phyloP scores from a whole-genome alignment of 2,329 filamentous ascomycete species.

The Talaromyces sp. region DNA sequence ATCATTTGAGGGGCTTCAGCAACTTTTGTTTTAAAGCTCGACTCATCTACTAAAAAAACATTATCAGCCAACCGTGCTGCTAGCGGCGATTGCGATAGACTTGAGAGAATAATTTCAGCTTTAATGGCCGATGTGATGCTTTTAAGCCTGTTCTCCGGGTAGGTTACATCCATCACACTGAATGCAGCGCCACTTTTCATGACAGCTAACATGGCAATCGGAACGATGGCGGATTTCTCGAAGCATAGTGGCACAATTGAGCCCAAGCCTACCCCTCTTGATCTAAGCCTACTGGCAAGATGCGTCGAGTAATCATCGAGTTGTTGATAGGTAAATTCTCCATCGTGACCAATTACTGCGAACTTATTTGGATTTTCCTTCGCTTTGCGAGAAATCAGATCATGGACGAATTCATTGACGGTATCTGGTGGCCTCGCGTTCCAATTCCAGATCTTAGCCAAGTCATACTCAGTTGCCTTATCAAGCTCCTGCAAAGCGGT shows the following conservation, averaged over 20 bases:
- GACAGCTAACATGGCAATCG: slow-evolving; percentile 11
- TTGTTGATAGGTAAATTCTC: slow-evolving; percentile 4
- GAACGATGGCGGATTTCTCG: slow-evolving; percentile 9
- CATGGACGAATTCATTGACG: slow-evolving; percentile 9
- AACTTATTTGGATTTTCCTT: background rate
- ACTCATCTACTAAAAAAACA: background rate
- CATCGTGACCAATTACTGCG: background rate
- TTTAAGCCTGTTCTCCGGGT: background rate
- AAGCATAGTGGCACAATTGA: slow-evolving; percentile 11
- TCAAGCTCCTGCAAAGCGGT: background rate
- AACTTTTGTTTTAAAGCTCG: background rate
- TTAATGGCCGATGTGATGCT: background rate
- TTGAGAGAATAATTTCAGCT: background rate
- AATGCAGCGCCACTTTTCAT: slow-evolving; percentile 14
- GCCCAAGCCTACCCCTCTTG: background rate
- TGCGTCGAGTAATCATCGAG: background rate
- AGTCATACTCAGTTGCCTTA: background rate
- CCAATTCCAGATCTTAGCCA: slow-evolving; percentile 11
- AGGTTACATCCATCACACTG: background rate
- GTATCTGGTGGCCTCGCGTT: background rate
- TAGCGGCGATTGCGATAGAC: background rate
- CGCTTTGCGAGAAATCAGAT: slow-evolving; percentile 5
- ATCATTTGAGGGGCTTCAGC: background rate
- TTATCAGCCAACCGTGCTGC: background rate
- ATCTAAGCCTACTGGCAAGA: background rate